Base-by-base conservation (phyloP, 108 stramenopile species). In the Skeletonema potamos region DNA sequence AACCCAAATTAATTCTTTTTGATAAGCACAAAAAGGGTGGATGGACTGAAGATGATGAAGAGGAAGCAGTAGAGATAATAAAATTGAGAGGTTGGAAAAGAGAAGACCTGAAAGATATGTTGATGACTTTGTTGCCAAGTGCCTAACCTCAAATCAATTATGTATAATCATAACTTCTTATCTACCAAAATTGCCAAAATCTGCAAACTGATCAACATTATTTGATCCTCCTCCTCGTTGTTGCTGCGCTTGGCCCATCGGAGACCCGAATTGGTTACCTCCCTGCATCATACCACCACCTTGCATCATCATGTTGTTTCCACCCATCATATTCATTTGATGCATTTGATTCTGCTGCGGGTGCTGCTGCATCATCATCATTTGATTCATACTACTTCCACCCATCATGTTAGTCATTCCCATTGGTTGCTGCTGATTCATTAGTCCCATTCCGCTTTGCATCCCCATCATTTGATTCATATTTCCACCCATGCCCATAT, bases 41-140 rank as follows among this genome's bases (percentile, higher is more conserved):
- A 37, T 79, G 78, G 78, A 72, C 54, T 48, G 70, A 71, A 54
- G 70, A 76, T 27, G 80, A 81, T 72, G 67, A 64, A 41, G 44
- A 33, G 20, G 70, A 77, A 30, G 85, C 87, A 59, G 84, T 57
- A 6, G 87, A 89, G 37, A 65, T 74, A 9, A 74, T 81, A 39
- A 61, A 54, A 0, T 64, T 89, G 61, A 54, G 74, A 61, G 87
- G 87, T 12, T 86, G 83, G 77, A 86, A 84, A 56, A 65, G 87
- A 39, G 87, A 89, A 27, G 87, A 89, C 62, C 48, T 86, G 27
- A 84, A 82, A 37, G 87, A 88, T 44, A 88, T 88, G 87, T 51
- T 88, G 18, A 70, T 85, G 66, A 82, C 85, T 27, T 36, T 86
- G 56, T 64, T 88, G 51, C 87, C 85, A 24, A 84, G 79, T 85